These are phyloP conservation scores for Sporothrix globosa DNA, from an alignment of 2,329 filamentous ascomycete species.

Conservation along the genomic window DNA sequence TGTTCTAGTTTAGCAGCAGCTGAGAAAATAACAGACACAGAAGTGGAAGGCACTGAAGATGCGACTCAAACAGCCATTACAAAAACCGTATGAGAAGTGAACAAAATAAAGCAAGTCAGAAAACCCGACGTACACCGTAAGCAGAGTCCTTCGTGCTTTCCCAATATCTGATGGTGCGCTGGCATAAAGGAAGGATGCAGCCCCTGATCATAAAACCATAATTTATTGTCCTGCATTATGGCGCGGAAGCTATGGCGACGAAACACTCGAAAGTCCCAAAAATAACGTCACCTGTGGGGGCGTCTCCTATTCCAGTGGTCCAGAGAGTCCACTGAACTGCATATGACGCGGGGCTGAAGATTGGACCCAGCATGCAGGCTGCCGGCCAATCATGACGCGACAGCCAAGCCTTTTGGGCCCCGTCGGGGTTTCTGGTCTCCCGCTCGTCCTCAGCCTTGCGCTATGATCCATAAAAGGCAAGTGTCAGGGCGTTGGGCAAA, in stretches of 20 bases:
- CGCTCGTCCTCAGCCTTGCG: conserved; percentile 32
- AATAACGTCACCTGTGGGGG: conserved; percentile 29
- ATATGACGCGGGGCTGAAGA: conserved; percentile 28
- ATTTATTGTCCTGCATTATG: conserved; percentile 4
- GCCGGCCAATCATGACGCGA: conserved; percentile 16
- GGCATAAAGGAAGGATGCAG: background rate
- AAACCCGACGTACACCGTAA: background rate
- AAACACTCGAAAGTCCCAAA: background rate
- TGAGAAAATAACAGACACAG: conserved; percentile 29
- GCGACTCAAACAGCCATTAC: background rate
- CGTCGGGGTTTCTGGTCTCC: background rate
- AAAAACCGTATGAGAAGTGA: background rate
- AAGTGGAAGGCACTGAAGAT: conserved; percentile 14
- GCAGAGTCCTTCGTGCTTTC: background rate
- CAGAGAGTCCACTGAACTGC: background rate
- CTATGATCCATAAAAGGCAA: conserved; percentile 24
- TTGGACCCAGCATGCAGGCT: background rate
- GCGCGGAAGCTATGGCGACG: background rate
- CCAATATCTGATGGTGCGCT: background rate
- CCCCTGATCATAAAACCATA: conserved; percentile 3
- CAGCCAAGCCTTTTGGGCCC: background rate
- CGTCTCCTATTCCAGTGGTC: background rate
- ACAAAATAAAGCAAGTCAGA: background rate
- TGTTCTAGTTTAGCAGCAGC: conserved; percentile 33
- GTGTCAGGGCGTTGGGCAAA: background rate